These are phyloP conservation scores for Auriscalpium orientale DNA, from an alignment of 768 basidiomycete species.

Conservation along the genomic window DNA sequence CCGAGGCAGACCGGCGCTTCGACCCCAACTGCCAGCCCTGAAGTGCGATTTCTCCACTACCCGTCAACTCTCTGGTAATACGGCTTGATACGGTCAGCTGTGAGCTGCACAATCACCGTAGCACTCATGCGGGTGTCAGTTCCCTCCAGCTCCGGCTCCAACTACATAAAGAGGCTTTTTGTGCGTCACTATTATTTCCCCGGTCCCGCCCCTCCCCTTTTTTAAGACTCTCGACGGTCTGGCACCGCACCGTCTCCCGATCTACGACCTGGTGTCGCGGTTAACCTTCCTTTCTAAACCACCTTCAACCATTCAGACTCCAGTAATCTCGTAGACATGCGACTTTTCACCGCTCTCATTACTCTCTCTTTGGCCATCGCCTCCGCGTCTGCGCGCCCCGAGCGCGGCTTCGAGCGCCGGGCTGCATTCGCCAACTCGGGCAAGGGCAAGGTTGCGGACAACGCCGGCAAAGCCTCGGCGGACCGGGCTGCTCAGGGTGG, in stretches of 20 bases:
- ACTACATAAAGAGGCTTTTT: not conserved
- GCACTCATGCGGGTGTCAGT: not conserved
- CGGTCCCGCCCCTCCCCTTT: not conserved
- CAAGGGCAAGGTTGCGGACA: not conserved
- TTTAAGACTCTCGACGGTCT: not conserved
- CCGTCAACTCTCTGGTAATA: too few relatives aligned
- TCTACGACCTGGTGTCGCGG: constrained; percentile 7
- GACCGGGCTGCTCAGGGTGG: not conserved
- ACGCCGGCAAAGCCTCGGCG: not conserved
- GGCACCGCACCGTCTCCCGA: not conserved
- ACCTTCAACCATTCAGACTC: not conserved
- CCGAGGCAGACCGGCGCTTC: too few relatives aligned
- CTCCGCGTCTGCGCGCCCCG: constrained; percentile 16
- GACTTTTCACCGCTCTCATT: constrained; percentile 9
- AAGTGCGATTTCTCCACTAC: too few relatives aligned
- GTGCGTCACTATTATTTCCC: not conserved
- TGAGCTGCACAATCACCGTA: too few relatives aligned
- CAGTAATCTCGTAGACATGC: not conserved
- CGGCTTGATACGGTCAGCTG: too few relatives aligned
- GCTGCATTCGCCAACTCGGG: constrained; percentile 1
- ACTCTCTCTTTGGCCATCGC: constrained; percentile 17
- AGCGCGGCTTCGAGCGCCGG: constrained; percentile 6
- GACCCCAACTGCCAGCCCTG: too few relatives aligned
- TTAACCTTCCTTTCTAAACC: not conserved
- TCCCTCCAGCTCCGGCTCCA: not conserved